A percentile compares a stretch with the other conserved stretches of the same genome.
Conservation (phyloP, 2,329 filamentous ascomycete genomes). For the Ploettnerulaceae sp. region DNA sequence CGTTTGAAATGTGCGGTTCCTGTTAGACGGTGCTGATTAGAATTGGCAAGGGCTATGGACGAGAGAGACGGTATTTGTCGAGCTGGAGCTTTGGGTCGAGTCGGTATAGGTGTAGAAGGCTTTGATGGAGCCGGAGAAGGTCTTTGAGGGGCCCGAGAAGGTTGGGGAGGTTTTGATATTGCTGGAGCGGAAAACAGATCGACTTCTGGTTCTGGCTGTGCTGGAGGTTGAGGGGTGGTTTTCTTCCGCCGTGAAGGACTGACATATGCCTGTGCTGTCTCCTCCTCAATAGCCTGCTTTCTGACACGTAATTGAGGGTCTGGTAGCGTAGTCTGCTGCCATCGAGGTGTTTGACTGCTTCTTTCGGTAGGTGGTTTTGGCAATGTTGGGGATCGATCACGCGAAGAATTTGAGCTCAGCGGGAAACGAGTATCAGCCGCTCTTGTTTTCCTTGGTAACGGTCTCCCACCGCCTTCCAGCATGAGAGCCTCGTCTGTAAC, state of each 20-base stretch:
- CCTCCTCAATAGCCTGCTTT: conserved; percentile 70
- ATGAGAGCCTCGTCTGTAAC: conserved; percentile 72
- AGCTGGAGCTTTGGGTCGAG: conserved; percentile 42
- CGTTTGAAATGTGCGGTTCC: conserved; percentile 90
- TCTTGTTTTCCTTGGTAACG: conserved; percentile 41
- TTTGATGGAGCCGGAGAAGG: conserved; percentile 39
- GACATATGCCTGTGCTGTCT: conserved; percentile 77
- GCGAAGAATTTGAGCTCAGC: conserved; percentile 29
- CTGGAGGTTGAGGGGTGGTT: conserved; percentile 43
- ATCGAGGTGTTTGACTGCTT: conserved; percentile 48
- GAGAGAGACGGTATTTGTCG: conserved; percentile 60
- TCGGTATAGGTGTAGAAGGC: conserved; percentile 41
- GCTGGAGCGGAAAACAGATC: conserved; percentile 46
- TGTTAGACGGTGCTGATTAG: conserved; percentile 70
- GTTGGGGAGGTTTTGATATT: conserved; percentile 29
- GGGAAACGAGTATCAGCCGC: conserved; percentile 22
- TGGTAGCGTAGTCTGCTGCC: conserved; percentile 48
- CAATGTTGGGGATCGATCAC: conserved; percentile 47
- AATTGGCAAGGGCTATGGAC: conserved; percentile 64
- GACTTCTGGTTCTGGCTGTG: conserved; percentile 58
- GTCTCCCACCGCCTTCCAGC: conserved; percentile 62
- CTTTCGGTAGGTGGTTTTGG: conserved; percentile 41
- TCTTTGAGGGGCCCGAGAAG: conserved; percentile 33
- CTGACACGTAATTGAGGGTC: conserved; percentile 60
- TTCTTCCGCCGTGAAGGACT: conserved; percentile 81